Base-by-base conservation (phyloP, 2,329 filamentous ascomycete genomes). In the Pseudogymnoascus sp. region DNA sequence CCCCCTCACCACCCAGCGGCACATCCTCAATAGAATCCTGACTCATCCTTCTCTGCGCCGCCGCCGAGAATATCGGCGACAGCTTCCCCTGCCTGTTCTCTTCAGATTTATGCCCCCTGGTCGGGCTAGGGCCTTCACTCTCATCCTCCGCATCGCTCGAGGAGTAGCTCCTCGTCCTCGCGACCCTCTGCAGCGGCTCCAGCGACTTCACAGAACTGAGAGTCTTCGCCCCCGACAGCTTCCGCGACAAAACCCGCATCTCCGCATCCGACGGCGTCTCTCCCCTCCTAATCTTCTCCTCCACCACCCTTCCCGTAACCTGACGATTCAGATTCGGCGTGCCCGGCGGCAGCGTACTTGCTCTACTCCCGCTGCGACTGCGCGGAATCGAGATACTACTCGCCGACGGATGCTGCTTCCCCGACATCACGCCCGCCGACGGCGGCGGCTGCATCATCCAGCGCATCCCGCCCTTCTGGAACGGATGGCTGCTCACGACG, bases 401-500 rank as follows among this genome's bases (percentile, higher is more conserved):
- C 62, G 87, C 79, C 69, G 82, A 84, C 19, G 88, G 86, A 31
- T 85, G 84, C 36, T 90, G 84, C 74, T 93, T 95, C 68, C 92
- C 93, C 67, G 89, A 89, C 93, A 97, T 97, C 65, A 96, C 82
- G 74, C 88, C 92, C 64, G 93, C 91, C 35, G 88, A 85, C n/a
- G 93, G 93, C 1, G 92, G 91, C 1, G 93, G 93, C 72, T 96
- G 91, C 61, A 96, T 79, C 92, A 97, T 96, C 93, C 93, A 97
- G 71, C 82, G 83, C 63, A 89, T 88, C 65, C 90, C 91, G 63
- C 86, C 85, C 71, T 79, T 85, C 72, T 84, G 86, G 38, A 80
- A 82, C 13, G 87, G 89, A 64, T 84, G 88, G 76, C 86, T 90
- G 74, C 85, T 91, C 65, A 95, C 89, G 61, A 96, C 87, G 2